These are phyloP conservation scores for Podospora tetraspora DNA, from an alignment of 495 filamentous ascomycete genomes.

Conservation along the genomic window DNA sequence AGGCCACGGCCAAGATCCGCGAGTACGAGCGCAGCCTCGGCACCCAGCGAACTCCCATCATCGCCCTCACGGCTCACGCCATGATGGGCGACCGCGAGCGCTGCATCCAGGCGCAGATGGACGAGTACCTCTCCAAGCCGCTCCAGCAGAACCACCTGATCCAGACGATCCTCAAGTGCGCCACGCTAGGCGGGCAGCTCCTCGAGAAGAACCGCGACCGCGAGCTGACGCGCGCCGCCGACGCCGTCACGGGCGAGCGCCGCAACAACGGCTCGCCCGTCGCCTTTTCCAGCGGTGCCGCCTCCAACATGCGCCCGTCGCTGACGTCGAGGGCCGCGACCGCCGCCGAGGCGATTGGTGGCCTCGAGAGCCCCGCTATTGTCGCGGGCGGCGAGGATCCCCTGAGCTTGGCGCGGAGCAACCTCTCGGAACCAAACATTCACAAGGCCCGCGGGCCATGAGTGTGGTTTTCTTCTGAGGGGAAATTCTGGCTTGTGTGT, in stretches of 20 bases:
- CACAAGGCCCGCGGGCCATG: constrained; percentile 8
- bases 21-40: constrained; percentile 81
- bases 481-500: not conserved
- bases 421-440: constrained; percentile 40
- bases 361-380: constrained; percentile 56
- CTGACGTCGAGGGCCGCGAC: constrained; percentile 53
- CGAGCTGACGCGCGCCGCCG: constrained; percentile 38
- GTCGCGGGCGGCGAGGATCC: constrained; percentile 62
- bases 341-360: constrained; percentile 50
- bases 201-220: constrained; percentile 59
- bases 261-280: constrained; percentile 24
- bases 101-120: constrained; percentile 98
- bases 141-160: constrained; percentile 97
- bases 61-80: constrained; percentile 94
- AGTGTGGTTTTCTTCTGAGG: not conserved
- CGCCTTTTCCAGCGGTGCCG: constrained; percentile 16
- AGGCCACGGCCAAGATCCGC: constrained; percentile 94
- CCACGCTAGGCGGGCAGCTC: constrained; percentile 83
- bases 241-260: constrained; percentile 29
- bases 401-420: constrained; percentile 63
- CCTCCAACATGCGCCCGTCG: constrained; percentile 32
- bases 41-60: constrained; percentile 83
- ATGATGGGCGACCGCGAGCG: constrained; percentile 99
- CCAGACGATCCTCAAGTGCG: constrained; percentile 95
- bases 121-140: constrained; percentile 97